Percentiles rank a stretch among this genome's conserved stretches.
phyloP scores from a whole-genome alignment of 2,329 filamentous ascomycete genomes.

The Albophoma yamanashiensis region DNA sequence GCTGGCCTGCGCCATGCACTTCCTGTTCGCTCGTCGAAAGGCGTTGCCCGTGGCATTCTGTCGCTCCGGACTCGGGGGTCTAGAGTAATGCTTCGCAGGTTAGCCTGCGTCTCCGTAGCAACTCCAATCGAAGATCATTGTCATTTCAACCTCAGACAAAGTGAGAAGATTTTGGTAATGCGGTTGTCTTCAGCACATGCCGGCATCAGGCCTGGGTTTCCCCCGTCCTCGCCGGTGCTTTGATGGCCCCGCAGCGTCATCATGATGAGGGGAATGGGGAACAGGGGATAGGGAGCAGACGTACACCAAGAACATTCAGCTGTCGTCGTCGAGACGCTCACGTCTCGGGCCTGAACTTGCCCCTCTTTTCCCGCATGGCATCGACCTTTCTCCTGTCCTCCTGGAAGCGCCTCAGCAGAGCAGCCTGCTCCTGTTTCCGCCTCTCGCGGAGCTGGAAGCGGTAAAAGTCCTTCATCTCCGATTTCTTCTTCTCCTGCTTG shows the following conservation, averaged over 20 bases:
- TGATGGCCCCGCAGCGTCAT: conserved; percentile 47
- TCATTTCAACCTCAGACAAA: conserved; percentile 34
- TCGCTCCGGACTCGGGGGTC: neutral
- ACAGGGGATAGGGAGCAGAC: neutral
- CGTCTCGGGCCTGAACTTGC: conserved; percentile 46
- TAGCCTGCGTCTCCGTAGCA: neutral
- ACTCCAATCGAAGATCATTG: neutral
- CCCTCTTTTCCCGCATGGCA: conserved; percentile 58
- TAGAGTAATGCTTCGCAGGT: neutral
- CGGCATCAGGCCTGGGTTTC: conserved; percentile 13
- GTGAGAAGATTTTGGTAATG: conserved; percentile 55
- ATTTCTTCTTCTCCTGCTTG: conserved; percentile 50
- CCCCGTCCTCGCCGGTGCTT: conserved; percentile 13
- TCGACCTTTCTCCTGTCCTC: conserved; percentile 63
- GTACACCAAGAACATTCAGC: neutral
- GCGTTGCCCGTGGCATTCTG: neutral
- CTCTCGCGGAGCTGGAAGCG: conserved; percentile 72
- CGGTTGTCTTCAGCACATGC: conserved; percentile 51
- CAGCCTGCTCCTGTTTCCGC: conserved; percentile 62
- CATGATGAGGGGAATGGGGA: conserved; percentile 17
- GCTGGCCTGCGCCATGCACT: neutral
- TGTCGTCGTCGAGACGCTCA: conserved; percentile 11
- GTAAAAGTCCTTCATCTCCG: conserved; percentile 65
- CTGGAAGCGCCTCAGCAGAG: conserved; percentile 61
- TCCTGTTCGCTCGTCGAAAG: neutral